Base-by-base conservation (phyloP, 2,329 filamentous ascomycete genomes). In the Colletotrichum ledebouriae region DNA sequence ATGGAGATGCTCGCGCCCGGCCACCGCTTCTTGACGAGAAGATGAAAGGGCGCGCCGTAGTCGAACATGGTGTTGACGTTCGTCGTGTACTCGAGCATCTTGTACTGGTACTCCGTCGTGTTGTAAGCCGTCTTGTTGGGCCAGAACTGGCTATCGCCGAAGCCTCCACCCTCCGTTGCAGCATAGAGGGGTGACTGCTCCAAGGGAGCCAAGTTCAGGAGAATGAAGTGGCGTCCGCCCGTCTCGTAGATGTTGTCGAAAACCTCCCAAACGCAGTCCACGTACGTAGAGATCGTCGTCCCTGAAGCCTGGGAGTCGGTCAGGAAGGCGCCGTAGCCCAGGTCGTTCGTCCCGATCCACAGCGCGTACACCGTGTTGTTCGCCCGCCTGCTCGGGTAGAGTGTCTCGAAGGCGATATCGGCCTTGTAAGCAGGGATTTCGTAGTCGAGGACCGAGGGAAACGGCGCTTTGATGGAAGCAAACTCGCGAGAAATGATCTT, bases 341-440 rank as follows among this genome's bases (percentile, higher is more conserved):
- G 81, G 74, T 96, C 92, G 75, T 95, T 95, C 25, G 92, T 94
- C 3, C 92, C 92, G 73, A 94, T 94, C 91, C 91, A 94, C 58
- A 94, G 85, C 1, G 88, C 85, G 74, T 94, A 94, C 2, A 93
- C 88, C 0, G 91, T 93, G 70, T 89, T 88, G 34, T 86, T 78
- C 2, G 84, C 73, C 2, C 81, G 83, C 52, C 83, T 78, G 71
- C 82, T 73, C 0, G 78, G 76, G 71, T 83, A 86, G 4, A 86
- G 76, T 2, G 79, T 76, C 64, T 78, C 75, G 59, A 77, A 82
- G 4, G 76, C 75, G 3, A 80, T 72, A 61, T 90, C 87, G 20
- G 83, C 83, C 69, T 83, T 73, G 75, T 87, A 90, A 1, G 85
- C 84, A 0, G 87, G 84, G 3, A 91, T 75, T 76, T 90, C 84